Conservation (phyloP, 352 stramenopile genomes). For the Peronosclerospora sorghi region DNA sequence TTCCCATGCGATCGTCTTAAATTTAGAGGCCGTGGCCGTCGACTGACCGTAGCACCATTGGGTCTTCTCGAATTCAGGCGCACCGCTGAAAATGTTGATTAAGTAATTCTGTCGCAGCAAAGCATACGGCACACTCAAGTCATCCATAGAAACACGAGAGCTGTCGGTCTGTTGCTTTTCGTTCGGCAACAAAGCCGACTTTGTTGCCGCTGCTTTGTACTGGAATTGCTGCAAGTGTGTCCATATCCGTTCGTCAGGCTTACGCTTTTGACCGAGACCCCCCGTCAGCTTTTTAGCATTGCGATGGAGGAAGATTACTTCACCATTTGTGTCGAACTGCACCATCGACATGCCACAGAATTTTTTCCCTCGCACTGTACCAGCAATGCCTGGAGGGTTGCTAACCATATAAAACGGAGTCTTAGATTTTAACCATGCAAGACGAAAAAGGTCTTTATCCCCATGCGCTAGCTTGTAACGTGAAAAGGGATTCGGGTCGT, state of each 20-base stretch:
- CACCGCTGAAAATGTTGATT: constrained; percentile 30
- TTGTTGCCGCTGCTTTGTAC: constrained; percentile 16
- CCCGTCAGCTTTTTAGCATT: constrained; percentile 35
- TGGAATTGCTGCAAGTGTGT: constrained; percentile 29
- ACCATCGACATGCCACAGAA: constrained; percentile 50
- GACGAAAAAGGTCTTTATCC: constrained; percentile 49
- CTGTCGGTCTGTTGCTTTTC: constrained; percentile 2
- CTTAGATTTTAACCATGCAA: constrained; percentile 41
- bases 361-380: constrained; percentile 21
- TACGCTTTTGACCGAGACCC: constrained; percentile 1
- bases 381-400: constrained; percentile 25
- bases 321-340: constrained; percentile 24
- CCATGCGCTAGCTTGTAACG: constrained; percentile 29
- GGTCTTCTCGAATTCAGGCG: constrained; percentile 21
- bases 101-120: constrained; percentile 25
- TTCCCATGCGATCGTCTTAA: constrained; percentile 24
- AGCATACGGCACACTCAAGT: constrained; percentile 17
- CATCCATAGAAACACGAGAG: constrained; percentile 3
- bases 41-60: constrained; percentile 36
- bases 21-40: constrained; percentile 11
- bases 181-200: constrained; percentile 1
- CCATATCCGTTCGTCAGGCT: constrained; percentile 18
- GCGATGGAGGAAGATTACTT: constrained; percentile 39
- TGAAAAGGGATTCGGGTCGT: constrained; percentile 26
- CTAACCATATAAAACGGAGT: constrained; percentile 43